A percentile compares a stretch with the other conserved stretches of the same genome.
These are phyloP conservation scores for Pulicaria dysenterica DNA, from an alignment of 129 eudicot species.

Conservation along the genomic window DNA sequence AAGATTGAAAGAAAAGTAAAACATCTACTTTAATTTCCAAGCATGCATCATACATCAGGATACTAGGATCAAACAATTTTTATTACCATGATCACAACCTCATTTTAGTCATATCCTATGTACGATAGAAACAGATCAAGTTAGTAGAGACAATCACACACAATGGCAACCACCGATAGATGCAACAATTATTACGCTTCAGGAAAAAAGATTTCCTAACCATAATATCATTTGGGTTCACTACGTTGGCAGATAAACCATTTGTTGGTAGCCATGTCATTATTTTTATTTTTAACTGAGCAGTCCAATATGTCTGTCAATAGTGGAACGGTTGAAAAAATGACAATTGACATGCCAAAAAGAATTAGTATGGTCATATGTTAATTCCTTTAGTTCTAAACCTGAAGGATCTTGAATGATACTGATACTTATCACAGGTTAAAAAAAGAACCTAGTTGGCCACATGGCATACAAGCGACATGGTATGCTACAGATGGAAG, in stretches of 20 bases:
- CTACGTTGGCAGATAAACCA: not conserved
- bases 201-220: not conserved
- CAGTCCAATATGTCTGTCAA: not conserved
- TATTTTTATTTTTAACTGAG: not conserved
- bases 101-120: slow-evolving; percentile 3
- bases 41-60: slow-evolving; percentile 5
- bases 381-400: not conserved
- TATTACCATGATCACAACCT: slow-evolving; percentile 7
- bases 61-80: not conserved
- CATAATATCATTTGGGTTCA: not conserved
- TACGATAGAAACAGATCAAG: not conserved
- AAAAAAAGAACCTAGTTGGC: not conserved
- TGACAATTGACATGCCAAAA: not conserved
- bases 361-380: not conserved
- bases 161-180: not conserved
- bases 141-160: not conserved
- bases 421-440: not conserved
- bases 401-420: not conserved
- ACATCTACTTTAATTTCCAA: not conserved
- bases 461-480: not conserved
- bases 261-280: not conserved
- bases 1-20: not conserved
- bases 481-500: too few relatives aligned
- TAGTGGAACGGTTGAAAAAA: not conserved
- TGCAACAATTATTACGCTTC: not conserved